Conservation (phyloP, 208 protist genomes). For the Leishmania tarentolae region DNA sequence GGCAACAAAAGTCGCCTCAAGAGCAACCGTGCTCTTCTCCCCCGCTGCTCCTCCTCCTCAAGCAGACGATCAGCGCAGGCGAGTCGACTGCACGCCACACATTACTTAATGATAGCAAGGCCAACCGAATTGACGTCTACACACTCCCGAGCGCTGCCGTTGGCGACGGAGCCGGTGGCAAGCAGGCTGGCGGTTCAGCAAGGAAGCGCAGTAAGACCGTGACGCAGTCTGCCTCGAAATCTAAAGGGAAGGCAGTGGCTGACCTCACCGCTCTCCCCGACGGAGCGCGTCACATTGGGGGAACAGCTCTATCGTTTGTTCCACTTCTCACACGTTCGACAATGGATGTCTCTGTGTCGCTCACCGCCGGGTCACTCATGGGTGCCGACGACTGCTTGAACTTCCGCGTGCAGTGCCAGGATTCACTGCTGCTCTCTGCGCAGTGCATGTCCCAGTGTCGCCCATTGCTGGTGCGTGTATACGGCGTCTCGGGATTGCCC, state of each 20-base stretch:
- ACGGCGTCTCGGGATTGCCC: slow-evolving; percentile 17
- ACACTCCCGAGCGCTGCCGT: background rate
- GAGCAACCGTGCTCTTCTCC: slow-evolving; percentile 12
- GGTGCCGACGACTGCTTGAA: slow-evolving; percentile 3
- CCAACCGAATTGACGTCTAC: slow-evolving; percentile 32
- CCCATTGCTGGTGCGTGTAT: slow-evolving; percentile 29
- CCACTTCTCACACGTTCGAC: slow-evolving; percentile 21
- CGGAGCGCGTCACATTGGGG: slow-evolving; percentile 19
- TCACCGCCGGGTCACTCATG: slow-evolving; percentile 2
- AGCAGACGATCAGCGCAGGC: slow-evolving; percentile 11
- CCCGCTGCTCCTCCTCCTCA: slow-evolving; percentile 17
- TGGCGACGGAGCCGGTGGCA: slow-evolving; percentile 3
- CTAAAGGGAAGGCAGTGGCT: slow-evolving; percentile 16
- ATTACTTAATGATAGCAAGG: slow-evolving; percentile 19
- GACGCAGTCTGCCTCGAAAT: background rate
- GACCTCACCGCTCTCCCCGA: slow-evolving; percentile 14
- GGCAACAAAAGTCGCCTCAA: background rate
- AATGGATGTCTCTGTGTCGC: slow-evolving; percentile 17
- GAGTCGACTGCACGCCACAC: slow-evolving; percentile 10
- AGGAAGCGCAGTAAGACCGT: slow-evolving; percentile 9
- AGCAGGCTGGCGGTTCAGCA: background rate
- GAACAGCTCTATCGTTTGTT: slow-evolving; percentile 14
- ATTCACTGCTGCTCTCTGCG: slow-evolving; percentile 19
- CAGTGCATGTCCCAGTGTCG: slow-evolving; percentile 25
- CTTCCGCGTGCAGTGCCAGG: slow-evolving; percentile 28